Evolutionary conservation across 129 eudicot genomes (phyloP).

Genomic region (Erigeron canadensis): DNA sequence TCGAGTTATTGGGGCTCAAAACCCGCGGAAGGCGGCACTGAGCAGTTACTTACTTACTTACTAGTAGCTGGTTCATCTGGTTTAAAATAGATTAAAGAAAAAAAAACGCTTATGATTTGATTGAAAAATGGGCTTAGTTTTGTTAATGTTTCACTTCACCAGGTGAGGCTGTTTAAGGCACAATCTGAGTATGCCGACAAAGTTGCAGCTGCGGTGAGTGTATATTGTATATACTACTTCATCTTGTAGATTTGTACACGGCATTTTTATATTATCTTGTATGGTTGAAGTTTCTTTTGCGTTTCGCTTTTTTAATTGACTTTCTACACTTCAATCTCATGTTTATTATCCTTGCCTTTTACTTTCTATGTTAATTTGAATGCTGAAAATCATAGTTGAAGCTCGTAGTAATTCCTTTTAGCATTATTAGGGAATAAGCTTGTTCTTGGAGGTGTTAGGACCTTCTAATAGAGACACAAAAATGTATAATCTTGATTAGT

Average conservation of each 20-base stretch:
- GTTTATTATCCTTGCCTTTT: too few species aligned
- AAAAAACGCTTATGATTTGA: neutral
- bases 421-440: neutral
- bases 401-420: neutral
- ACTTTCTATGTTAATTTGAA: too few species aligned
- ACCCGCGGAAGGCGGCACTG: too few species aligned
- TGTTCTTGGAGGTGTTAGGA: neutral
- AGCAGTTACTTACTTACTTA: too few species aligned
- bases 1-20: too few species aligned
- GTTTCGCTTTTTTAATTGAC: too few species aligned
- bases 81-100: too few species aligned
- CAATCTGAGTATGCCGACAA: slow-evolving; percentile 88
- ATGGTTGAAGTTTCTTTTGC: neutral
- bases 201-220: slow-evolving; percentile 67
- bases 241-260: too few species aligned
- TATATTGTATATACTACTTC: neutral
- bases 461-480: neutral
- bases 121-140: neutral
- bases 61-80: neutral
- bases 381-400: too few species aligned
- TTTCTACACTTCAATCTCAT: too few species aligned
- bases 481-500: neutral
- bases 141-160: slow-evolving; percentile 14
- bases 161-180: slow-evolving; percentile 84
- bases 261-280: too few species aligned